Evolutionary conservation across 352 stramenopile genomes (phyloP).

Genomic region (Pythium folliculosum): DNA sequence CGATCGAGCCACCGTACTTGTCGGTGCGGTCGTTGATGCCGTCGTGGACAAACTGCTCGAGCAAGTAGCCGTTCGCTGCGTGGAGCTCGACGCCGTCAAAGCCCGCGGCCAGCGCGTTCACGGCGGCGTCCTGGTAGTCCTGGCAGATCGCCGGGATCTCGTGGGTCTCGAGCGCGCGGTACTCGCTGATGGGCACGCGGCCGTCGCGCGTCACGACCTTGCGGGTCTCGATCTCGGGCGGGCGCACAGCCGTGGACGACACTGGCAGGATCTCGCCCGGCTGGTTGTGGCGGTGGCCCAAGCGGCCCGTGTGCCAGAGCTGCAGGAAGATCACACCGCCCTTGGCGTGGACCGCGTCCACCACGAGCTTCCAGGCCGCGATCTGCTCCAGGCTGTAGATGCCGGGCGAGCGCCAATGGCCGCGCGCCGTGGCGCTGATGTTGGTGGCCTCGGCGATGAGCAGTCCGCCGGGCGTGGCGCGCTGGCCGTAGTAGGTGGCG

Average conservation of each 20-base stretch:
- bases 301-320: slow-evolving; percentile 76
- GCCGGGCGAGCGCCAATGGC: slow-evolving; percentile 28
- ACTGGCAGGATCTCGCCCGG: slow-evolving; percentile 33
- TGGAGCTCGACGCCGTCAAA: slow-evolving; percentile 65
- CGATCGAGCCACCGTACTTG: slow-evolving; percentile 68
- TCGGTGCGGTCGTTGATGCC: slow-evolving; percentile 68
- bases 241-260: slow-evolving; percentile 30
- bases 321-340: slow-evolving; percentile 65
- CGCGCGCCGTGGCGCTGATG: slow-evolving; percentile 28
- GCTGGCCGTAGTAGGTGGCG: slow-evolving; percentile 43
- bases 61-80: slow-evolving; percentile 80
- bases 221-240: not conserved
- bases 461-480: slow-evolving; percentile 35
- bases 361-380: slow-evolving; percentile 39
- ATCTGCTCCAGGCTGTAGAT: slow-evolving; percentile 44
- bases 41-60: slow-evolving; percentile 83
- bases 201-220: slow-evolving; percentile 8
- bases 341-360: slow-evolving; percentile 62
- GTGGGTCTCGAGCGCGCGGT: slow-evolving; percentile 52
- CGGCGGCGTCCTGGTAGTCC: slow-evolving; percentile 57
- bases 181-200: slow-evolving; percentile 33
- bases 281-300: slow-evolving; percentile 39
- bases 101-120: slow-evolving; percentile 40
- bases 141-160: slow-evolving; percentile 67
- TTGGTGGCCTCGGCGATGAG: slow-evolving; percentile 45